Base-by-base conservation (phyloP, 2,329 filamentous ascomycete species). In the Fusarium humuli region DNA sequence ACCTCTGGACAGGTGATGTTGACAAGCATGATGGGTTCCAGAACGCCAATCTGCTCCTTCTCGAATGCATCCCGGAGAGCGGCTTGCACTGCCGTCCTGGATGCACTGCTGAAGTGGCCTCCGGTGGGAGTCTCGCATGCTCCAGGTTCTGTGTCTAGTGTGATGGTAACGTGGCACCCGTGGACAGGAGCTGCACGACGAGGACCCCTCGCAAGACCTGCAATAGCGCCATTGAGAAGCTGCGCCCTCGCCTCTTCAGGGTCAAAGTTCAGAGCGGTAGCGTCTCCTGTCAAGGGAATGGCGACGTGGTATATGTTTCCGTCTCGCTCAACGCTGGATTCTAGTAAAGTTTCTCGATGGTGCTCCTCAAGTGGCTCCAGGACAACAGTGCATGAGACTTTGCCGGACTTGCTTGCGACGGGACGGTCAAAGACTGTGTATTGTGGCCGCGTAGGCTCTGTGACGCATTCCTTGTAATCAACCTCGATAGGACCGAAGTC, bases 21-120 rank as follows among this genome's bases (percentile, higher is more conserved):
- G 7, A 93, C 93, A 65, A 91, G 90, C 94, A 98, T 98, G 57
- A 99, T 92, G 2, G 96, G 96, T 77, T 99, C 96, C 82, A 98
- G 91, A 41, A 99, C 83, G 2, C 87, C 86, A 2, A 94, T 87
- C 5, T 84, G 82, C 5, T 82, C 77, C 29, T 81, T 79, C 12
- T 85, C 81, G 58, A 88, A 85, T 0, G 90, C 88, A 20, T 88
- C 85, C 53, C 87, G 87, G 2, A 98, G 85, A 1, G 91, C 91
- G 11, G 86, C 84, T 63, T 91, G 88, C 1, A 94, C 91, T 4
- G 92, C 92, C 4, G 80, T 80, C 42, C 84, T 76, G 80, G 88
- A 77, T 81, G 90, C 73, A 85, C 90, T 65, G 85, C 94, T 81
- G 84, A 93, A 75, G 88, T 94, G 78, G 84, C 86, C 71, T 83